Evolutionary conservation across 805 yeast genomes (phyloP).

Genomic region (Starmerella gropengiesseri): DNA sequence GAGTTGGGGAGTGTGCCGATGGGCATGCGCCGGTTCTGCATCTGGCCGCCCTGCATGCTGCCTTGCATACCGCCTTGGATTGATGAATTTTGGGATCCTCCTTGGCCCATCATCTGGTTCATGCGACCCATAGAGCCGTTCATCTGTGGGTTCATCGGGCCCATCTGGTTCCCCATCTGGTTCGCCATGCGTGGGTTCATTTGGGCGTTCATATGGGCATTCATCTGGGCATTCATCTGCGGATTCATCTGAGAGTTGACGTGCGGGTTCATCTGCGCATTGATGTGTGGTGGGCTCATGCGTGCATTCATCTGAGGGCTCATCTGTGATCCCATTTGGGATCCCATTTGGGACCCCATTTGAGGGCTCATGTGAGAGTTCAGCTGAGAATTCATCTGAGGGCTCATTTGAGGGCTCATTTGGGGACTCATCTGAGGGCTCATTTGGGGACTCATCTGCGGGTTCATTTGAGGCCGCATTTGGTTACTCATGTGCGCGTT

Average conservation of each 20-base stretch:
- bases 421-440: no score
- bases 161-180: conserved; percentile 2
- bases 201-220: neutral
- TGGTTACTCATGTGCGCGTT: conserved; percentile 6
- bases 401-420: no score
- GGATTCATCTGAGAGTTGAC: conserved; percentile 9
- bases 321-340: neutral
- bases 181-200: conserved; percentile 5
- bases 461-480: conserved; percentile 1
- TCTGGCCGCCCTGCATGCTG: conserved; percentile 4
- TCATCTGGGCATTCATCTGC: conserved; percentile 9
- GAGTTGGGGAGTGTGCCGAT: conserved; percentile 7
- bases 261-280: neutral
- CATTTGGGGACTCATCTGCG: conserved; percentile 5
- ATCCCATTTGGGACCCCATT: neutral
- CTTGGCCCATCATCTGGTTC: conserved; percentile 10
- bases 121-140: conserved; percentile 6
- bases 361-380: neutral
- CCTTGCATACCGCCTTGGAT: neutral
- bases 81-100: neutral
- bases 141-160: conserved; percentile 6
- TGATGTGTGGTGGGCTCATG: neutral
- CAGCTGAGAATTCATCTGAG: conserved; percentile 3
- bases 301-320: neutral
- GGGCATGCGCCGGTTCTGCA: conserved; percentile 1